Evolutionary conservation across 371 early-diverging fungal genomes (phyloP).

Genomic region (Rhizopus delemar): DNA sequence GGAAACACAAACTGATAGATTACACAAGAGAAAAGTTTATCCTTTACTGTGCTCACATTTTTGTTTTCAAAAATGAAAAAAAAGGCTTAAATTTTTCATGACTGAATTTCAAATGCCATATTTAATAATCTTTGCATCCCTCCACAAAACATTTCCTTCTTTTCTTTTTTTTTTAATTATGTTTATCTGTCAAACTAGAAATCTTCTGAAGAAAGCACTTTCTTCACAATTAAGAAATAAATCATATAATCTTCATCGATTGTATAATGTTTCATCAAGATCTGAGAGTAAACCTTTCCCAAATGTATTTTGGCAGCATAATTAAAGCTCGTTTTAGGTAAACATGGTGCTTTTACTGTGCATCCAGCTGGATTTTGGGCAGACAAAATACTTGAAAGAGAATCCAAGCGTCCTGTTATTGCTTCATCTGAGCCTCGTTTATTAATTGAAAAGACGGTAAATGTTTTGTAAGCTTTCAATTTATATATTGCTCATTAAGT

Average conservation of each 20-base stretch:
- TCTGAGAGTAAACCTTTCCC: background rate
- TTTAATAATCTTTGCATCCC: no score
- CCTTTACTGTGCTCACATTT: no score
- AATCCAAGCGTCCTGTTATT: constrained; percentile 15
- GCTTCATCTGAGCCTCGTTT: constrained; percentile 14
- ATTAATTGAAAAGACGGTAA: constrained; percentile 24
- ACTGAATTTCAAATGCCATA: no score
- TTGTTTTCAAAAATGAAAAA: no score
- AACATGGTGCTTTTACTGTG: constrained; percentile 3
- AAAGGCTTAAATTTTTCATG: no score
- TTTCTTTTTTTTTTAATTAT: constrained; percentile 1
- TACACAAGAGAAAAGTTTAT: no score
- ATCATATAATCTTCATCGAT: background rate
- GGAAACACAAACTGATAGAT: no score
- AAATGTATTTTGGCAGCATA: background rate
- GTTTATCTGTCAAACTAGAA: constrained; percentile 1
- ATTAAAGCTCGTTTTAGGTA: background rate
- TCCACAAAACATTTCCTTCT: no score
- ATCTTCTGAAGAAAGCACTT: background rate
- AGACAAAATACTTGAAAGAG: constrained; percentile 33
- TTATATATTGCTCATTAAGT: background rate
- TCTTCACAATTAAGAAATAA: constrained; percentile 1
- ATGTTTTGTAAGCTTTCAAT: background rate
- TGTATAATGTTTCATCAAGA: background rate
- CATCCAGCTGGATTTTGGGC: constrained; percentile 36